Base-by-base conservation (phyloP, 371 early-diverging fungal species). In the Thermomucor indicae-seudaticae region DNA sequence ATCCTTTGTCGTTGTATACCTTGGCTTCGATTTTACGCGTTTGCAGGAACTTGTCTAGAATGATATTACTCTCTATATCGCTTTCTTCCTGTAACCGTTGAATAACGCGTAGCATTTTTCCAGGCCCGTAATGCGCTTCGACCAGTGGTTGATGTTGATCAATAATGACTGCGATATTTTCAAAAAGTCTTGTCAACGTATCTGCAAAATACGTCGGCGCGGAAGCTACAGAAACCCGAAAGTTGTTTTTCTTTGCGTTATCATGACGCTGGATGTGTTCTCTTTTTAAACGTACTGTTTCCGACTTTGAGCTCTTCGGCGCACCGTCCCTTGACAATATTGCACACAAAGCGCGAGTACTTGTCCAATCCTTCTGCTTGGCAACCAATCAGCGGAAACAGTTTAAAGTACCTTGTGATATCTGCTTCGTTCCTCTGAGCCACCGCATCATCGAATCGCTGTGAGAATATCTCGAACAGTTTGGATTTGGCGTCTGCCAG, bases 311-410 rank as follows among this genome's bases (percentile, higher is more conserved):
- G 60, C 44, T 78, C 79, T 27, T 87, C 89, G 22, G 84, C 78
- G n/a, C 85, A 83, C 47, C 84, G 70, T 28, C 80, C 73, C 35
- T 84, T 70, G 22, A 92, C 76, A 40, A 85, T 85, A 8, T 81
- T 76, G 57, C 92, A 91, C 4, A 95, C 80, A 64, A 92, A 93
- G 35, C 81, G 74, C 5, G 92, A 84, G 53, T 90, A 93, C 63
- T 81, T 81, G 68, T 93, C 93, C 49, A 96, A 62, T 3, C 97
- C 97, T 32, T 88, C 81, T 7, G 80, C 79, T 51, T 85, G 80
- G 41, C 89, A 85, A 11, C 92, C 86, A 10, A 95, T 78, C 20
- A 88, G 63, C 11, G 97, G 95, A 58, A 95, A 96, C 28, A 95
- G 65, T 48, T 91, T 88, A 64, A 95, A 91, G 57, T 84, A 92